Conservation (phyloP, 305 asterid genomes). For the Fraxinus angustifolia region DNA sequence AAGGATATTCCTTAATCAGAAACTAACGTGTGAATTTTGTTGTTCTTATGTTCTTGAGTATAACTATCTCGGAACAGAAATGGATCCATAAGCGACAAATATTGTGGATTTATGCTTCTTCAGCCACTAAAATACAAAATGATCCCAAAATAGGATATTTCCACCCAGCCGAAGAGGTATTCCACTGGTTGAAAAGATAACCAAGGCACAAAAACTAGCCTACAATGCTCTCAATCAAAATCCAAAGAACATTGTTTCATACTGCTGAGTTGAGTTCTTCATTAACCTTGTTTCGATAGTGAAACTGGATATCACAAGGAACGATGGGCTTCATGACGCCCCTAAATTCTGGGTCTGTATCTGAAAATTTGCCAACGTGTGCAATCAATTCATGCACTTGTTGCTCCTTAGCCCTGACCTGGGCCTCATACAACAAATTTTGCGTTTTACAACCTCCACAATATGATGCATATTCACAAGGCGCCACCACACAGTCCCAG, state of each 20-base stretch:
- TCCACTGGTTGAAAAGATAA: slow-evolving; percentile 3
- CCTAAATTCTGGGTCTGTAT: slow-evolving; percentile 39
- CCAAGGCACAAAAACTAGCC: background rate
- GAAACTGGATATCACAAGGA: slow-evolving; percentile 86
- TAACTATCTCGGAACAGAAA: background rate
- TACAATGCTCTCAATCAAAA: slow-evolving; percentile 13
- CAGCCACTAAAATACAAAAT: background rate
- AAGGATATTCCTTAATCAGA: background rate
- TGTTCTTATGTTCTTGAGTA: background rate
- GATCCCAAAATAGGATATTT: background rate
- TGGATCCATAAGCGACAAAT: background rate
- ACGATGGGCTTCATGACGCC: slow-evolving; percentile 77
- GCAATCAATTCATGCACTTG: slow-evolving; percentile 75
- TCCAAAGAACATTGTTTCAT: background rate
- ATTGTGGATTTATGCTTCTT: background rate
- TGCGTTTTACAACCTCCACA: slow-evolving; percentile 98
- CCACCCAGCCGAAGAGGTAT: background rate
- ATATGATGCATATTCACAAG: slow-evolving; percentile 77
- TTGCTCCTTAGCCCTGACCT: slow-evolving; percentile 74
- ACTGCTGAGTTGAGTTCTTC: slow-evolving; percentile 2
- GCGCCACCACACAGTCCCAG: slow-evolving; percentile 76
- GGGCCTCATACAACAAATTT: slow-evolving; percentile 76
- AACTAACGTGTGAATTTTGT: background rate
- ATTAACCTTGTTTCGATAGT: slow-evolving; percentile 87
- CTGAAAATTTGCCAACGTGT: slow-evolving; percentile 74